Evolutionary conservation across 495 filamentous ascomycete species (phyloP).

Genomic region (Penicillium paradoxum): DNA sequence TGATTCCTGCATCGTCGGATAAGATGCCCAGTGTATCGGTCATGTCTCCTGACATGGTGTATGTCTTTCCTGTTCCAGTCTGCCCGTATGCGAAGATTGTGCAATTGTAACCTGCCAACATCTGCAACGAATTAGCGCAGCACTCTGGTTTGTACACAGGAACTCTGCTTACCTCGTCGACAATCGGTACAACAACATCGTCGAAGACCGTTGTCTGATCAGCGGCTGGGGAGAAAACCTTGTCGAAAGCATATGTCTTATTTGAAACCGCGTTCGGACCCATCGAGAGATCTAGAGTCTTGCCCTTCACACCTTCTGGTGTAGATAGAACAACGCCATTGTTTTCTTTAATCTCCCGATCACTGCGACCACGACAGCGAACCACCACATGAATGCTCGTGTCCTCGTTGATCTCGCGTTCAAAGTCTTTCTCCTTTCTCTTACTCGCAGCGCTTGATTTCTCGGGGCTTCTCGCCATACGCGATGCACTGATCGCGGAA

Average conservation of each 20-base stretch:
- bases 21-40: constrained; percentile 75
- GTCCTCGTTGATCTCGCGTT: constrained; percentile 66
- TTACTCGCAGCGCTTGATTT: constrained; percentile 51
- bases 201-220: constrained; percentile 91
- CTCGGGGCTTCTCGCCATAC: constrained; percentile 36
- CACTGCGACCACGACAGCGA: constrained; percentile 84
- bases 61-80: constrained; percentile 96
- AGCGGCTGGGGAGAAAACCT: constrained; percentile 92
- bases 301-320: constrained; percentile 72
- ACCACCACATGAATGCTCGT: constrained; percentile 98
- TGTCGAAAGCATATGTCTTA: constrained; percentile 95
- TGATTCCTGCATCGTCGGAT: constrained; percentile 88
- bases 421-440: constrained; percentile 79
- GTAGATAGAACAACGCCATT: constrained; percentile 86
- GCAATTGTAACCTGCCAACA: constrained; percentile 94
- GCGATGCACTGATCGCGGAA: constrained; percentile 42
- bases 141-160: neutral
- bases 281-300: constrained; percentile 81
- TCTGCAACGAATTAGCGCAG: constrained; percentile 48
- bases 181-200: constrained; percentile 83
- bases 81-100: constrained; percentile 99
- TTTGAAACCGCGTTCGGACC: constrained; percentile 87
- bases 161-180: constrained; percentile 70
- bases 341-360: constrained; percentile 87
- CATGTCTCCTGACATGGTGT: constrained; percentile 99